phyloP scores from a whole-genome alignment of 2,329 filamentous ascomycete species.

The Aspergillus fumigatus region DNA sequence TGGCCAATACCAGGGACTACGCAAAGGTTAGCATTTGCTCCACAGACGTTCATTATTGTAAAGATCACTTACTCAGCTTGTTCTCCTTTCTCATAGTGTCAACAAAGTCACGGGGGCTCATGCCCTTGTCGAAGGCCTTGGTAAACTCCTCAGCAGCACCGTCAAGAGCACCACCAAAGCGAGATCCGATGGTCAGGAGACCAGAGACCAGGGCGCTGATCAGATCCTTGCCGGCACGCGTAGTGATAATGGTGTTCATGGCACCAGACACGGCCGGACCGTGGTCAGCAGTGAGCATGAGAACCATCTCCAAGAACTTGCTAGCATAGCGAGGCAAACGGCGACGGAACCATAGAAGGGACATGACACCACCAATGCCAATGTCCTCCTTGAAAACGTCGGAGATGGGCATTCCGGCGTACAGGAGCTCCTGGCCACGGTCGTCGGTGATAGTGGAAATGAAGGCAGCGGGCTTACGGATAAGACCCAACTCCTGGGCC shows the following conservation, averaged over 20 bases:
- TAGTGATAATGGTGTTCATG: conserved; percentile 99
- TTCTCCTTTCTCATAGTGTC: conserved; percentile 99
- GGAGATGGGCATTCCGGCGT: conserved; percentile 99
- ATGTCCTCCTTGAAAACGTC: conserved; percentile 99
- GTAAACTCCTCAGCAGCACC: conserved; percentile 98
- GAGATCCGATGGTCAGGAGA: conserved; percentile 95
- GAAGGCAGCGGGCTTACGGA: conserved; percentile 99
- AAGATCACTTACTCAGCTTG: conserved; percentile 72
- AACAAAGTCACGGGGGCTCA: conserved; percentile 97
- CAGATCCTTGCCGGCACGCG: conserved; percentile 96
- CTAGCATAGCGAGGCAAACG: conserved; percentile 92
- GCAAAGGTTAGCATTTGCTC: conserved; percentile 21
- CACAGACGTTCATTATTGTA: not conserved
- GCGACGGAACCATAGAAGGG: conserved; percentile 98
- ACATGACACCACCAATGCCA: conserved; percentile 99
- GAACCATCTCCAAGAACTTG: conserved; percentile 99
- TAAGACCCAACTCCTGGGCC: conserved; percentile 98
- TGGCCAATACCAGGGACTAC: conserved; percentile 92
- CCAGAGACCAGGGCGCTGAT: conserved; percentile 93
- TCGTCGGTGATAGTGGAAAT: conserved; percentile 99
- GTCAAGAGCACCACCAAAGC: conserved; percentile 97
- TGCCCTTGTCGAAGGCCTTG: conserved; percentile 95
- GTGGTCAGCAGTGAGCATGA: conserved; percentile 99
- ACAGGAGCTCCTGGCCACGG: conserved; percentile 97
- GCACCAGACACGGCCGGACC: conserved; percentile 97